Percentiles rank a stretch among this genome's conserved stretches.
Conservation (phyloP, 345 rosid genomes). For the Geranium rotundifolium region DNA sequence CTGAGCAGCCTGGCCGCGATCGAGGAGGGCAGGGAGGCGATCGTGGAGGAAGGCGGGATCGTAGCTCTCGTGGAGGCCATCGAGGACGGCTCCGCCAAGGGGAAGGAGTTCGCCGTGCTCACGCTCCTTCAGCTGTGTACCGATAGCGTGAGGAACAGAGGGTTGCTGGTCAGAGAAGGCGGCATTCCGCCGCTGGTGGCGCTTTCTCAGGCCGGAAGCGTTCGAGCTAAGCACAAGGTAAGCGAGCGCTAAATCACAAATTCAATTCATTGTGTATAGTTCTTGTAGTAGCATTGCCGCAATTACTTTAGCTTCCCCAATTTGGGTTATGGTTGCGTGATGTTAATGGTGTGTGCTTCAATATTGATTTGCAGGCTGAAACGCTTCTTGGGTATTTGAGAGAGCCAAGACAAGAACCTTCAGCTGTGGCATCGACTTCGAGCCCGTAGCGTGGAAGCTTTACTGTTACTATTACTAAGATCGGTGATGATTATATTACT, state of each 20-base stretch:
- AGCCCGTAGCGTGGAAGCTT: slow-evolving; percentile 8
- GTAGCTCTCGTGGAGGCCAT: slow-evolving; percentile 83
- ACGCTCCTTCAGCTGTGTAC: slow-evolving; percentile 73
- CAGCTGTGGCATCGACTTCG: slow-evolving; percentile 22
- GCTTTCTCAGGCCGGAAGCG: slow-evolving; percentile 67
- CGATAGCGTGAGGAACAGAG: slow-evolving; percentile 64
- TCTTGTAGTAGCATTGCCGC: neutral
- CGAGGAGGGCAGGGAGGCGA: slow-evolving; percentile 60
- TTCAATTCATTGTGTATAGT: neutral
- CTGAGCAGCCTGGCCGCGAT: slow-evolving; percentile 67
- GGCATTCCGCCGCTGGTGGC: slow-evolving; percentile 97
- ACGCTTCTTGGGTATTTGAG: slow-evolving; percentile 46
- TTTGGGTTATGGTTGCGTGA: too few relatives aligned
- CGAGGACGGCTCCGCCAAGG: slow-evolving; percentile 77
- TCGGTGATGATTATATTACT: neutral
- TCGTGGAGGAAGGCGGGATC: slow-evolving; percentile 84
- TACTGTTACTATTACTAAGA: slow-evolving; percentile 9
- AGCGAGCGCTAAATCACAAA: too few relatives aligned
- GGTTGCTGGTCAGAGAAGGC: slow-evolving; percentile 90
- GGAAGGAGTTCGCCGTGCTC: slow-evolving; percentile 78
- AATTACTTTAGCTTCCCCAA: too few relatives aligned
- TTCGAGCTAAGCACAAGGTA: slow-evolving; percentile 79
- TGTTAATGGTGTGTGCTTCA: neutral
- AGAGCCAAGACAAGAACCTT: slow-evolving; percentile 37
- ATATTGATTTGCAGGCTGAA: slow-evolving; percentile 59